Percentiles rank a stretch among this genome's conserved stretches.
These are phyloP conservation scores for Talaromyces amestolkiae DNA, from an alignment of 2,329 filamentous ascomycete species.

Conservation along the genomic window DNA sequence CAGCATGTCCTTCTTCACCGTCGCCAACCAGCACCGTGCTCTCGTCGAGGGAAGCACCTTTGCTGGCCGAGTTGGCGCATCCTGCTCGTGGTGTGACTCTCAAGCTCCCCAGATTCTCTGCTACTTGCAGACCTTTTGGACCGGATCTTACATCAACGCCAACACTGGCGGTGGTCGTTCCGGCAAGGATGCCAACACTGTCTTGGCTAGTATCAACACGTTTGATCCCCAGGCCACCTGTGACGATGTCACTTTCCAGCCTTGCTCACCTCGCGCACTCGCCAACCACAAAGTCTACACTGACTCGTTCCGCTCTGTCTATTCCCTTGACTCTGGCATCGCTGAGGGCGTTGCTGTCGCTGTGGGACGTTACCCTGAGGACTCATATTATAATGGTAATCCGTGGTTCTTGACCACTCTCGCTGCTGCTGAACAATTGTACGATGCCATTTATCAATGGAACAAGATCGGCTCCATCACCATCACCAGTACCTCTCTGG, in stretches of 20 bases:
- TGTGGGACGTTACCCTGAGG: constrained; percentile 66
- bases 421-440: constrained; percentile 76
- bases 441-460: constrained; percentile 73
- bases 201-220: constrained; percentile 51
- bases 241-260: constrained; percentile 65
- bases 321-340: constrained; percentile 52
- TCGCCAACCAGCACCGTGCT: constrained; percentile 66
- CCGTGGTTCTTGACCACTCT: constrained; percentile 74
- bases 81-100: constrained; percentile 60
- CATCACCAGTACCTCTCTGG: constrained; percentile 62
- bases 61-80: constrained; percentile 62
- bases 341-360: constrained; percentile 36
- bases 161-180: constrained; percentile 64
- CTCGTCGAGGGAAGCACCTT: constrained; percentile 55
- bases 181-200: constrained; percentile 69
- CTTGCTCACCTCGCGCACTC: constrained; percentile 66
- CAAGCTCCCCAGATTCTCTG: constrained; percentile 70
- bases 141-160: constrained; percentile 59
- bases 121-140: constrained; percentile 74
- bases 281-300: constrained; percentile 74
- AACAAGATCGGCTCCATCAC: constrained; percentile 60
- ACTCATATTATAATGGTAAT: constrained; percentile 73
- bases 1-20: constrained; percentile 77
- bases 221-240: constrained; percentile 36
- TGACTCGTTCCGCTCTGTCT: constrained; percentile 71